These are phyloP conservation scores for Fagopyrum tataricum DNA, from an alignment of 148 eudicot genomes.

Conservation along the genomic window DNA sequence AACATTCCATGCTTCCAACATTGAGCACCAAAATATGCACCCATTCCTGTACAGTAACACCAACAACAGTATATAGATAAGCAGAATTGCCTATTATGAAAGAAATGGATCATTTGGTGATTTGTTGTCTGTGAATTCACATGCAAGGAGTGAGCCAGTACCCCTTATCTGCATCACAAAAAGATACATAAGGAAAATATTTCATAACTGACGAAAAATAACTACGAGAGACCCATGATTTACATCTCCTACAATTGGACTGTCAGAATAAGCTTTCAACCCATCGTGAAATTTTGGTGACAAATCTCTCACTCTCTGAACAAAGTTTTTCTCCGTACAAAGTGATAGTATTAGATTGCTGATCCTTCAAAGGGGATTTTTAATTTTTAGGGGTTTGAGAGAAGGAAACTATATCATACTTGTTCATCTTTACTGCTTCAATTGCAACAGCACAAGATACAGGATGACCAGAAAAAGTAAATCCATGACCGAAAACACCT, in stretches of 20 bases:
- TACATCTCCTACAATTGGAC: slow-evolving; percentile 98
- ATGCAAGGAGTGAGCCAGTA: slow-evolving; percentile 74
- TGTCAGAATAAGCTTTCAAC: slow-evolving; percentile 58
- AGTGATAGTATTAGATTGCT: neutral
- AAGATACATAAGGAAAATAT: neutral
- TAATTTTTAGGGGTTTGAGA: too few relatives aligned
- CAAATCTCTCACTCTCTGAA: slow-evolving; percentile 52
- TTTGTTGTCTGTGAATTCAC: slow-evolving; percentile 83
- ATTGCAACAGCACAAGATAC: slow-evolving; percentile 95
- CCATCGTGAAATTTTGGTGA: slow-evolving; percentile 91
- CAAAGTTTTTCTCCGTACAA: slow-evolving; percentile 80
- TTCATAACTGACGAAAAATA: neutral
- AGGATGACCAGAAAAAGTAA: slow-evolving; percentile 95
- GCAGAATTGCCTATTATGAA: slow-evolving; percentile 17
- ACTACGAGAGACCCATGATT: neutral
- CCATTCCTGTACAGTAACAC: slow-evolving; percentile 41
- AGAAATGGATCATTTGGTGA: slow-evolving; percentile 84
- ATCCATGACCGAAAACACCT: slow-evolving; percentile 91
- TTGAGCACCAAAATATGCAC: slow-evolving; percentile 79
- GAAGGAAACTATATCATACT: slow-evolving; percentile 45
- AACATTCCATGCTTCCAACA: slow-evolving; percentile 90
- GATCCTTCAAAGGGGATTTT: neutral
- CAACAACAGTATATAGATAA: neutral
- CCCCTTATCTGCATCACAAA: slow-evolving; percentile 61
- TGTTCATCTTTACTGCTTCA: slow-evolving; percentile 80